Evolutionary conservation across 768 basidiomycete species (phyloP).

Genomic region (Stropharia rugosoannulata): DNA sequence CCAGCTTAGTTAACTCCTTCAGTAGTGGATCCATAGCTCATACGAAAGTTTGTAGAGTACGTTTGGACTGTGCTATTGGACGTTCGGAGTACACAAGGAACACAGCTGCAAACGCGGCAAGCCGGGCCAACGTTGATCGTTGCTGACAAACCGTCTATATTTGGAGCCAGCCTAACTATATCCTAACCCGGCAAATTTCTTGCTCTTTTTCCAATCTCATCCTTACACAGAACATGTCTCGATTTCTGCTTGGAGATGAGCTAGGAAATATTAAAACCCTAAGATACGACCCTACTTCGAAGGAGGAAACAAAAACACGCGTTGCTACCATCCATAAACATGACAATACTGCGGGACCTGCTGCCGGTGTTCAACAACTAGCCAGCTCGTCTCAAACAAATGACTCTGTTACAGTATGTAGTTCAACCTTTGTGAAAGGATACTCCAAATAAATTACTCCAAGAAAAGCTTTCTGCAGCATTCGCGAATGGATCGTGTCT

Average conservation of each 20-base stretch:
- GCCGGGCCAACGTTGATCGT: background rate
- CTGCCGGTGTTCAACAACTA: slow-evolving; percentile 26
- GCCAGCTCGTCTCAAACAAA: slow-evolving; percentile 10
- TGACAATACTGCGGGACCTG: slow-evolving; percentile 16
- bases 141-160: slow-evolving; percentile 4
- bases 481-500: slow-evolving; percentile 58
- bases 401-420: slow-evolving; percentile 34
- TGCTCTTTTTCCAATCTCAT: background rate
- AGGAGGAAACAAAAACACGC: slow-evolving; percentile 29
- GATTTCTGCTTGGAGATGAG: slow-evolving; percentile 76
- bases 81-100: background rate
- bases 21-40: slow-evolving; percentile 65
- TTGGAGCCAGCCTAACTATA: background rate
- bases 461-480: slow-evolving; percentile 67
- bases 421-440: slow-evolving; percentile 5
- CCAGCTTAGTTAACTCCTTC: slow-evolving; percentile 80
- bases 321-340: slow-evolving; percentile 32
- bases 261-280: slow-evolving; percentile 73
- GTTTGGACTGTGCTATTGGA: background rate
- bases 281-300: slow-evolving; percentile 32
- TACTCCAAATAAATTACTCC: slow-evolving; percentile 16
- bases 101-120: too few relatives aligned
- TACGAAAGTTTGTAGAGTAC: background rate
- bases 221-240: slow-evolving; percentile 44
- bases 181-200: slow-evolving; percentile 7